phyloP scores from a whole-genome alignment of 2,329 filamentous ascomycete species.

The Metarhizium guizhouense region DNA sequence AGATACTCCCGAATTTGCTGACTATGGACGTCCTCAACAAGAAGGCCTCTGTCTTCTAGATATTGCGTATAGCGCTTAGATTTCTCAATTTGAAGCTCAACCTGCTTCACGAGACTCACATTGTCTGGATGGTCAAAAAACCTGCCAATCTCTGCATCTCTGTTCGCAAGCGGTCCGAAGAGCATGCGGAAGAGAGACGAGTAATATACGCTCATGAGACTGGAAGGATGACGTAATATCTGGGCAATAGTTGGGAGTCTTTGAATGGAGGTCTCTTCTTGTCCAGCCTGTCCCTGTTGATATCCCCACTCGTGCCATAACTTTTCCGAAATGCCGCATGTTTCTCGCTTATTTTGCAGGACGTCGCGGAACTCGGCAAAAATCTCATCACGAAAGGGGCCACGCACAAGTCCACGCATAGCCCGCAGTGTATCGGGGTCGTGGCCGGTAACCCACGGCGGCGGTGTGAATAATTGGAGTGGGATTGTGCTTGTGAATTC shows the following conservation, averaged over 20 bases:
- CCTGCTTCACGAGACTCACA: not conserved
- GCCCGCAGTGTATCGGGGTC: not conserved
- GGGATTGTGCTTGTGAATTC: conserved; percentile 11
- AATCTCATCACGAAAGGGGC: not conserved
- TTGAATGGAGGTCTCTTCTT: not conserved
- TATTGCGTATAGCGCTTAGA: conserved; percentile 9
- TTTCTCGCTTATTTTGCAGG: not conserved
- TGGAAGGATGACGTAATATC: not conserved
- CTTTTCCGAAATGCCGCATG: not conserved
- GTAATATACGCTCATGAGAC: not conserved
- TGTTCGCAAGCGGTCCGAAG: not conserved
- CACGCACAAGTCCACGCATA: too few relatives aligned
- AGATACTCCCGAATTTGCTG: not conserved
- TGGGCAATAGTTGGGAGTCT: not conserved
- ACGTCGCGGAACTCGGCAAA: not conserved
- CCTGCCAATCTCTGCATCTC: not conserved
- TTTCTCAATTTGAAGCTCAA: conserved; percentile 4
- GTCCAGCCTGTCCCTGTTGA: not conserved
- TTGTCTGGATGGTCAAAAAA: not conserved
- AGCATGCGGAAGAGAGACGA: not conserved
- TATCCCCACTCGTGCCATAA: not conserved
- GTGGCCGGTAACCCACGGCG: conserved; percentile 11
- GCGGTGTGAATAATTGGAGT: conserved; percentile 9
- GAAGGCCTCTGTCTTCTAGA: conserved; percentile 5
- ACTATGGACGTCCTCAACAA: conserved; percentile 1